Evolutionary conservation across 2,329 filamentous ascomycete genomes (phyloP).

Genomic region (Cladosporium sp.): DNA sequence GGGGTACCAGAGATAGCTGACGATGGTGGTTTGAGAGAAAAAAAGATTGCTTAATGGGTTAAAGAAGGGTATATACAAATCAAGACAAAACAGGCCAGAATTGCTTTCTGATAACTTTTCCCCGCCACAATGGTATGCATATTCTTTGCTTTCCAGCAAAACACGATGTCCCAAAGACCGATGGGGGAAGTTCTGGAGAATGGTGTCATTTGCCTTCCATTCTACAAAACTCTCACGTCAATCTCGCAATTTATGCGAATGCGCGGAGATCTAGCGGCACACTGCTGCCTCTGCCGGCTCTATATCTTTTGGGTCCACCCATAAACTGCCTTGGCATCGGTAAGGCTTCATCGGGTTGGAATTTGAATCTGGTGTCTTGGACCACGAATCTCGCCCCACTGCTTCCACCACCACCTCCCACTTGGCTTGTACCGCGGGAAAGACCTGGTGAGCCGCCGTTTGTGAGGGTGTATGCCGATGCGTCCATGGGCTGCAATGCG

Average conservation of each 20-base stretch:
- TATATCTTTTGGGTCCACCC: slow-evolving; percentile 75
- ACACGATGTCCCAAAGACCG: background rate
- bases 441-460: slow-evolving; percentile 16
- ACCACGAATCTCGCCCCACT: slow-evolving; percentile 52
- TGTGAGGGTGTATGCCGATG: slow-evolving; percentile 20
- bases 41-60: background rate
- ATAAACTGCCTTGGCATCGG: slow-evolving; percentile 83
- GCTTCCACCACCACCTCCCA: background rate
- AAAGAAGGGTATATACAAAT: background rate
- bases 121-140: background rate
- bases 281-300: slow-evolving; percentile 89
- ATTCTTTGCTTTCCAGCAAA: background rate
- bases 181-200: background rate
- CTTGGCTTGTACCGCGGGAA: slow-evolving; percentile 4
- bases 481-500: slow-evolving; percentile 21
- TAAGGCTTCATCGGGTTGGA: slow-evolving; percentile 77
- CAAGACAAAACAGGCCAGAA: background rate
- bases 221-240: background rate
- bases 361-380: slow-evolving; percentile 81
- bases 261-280: slow-evolving; percentile 82
- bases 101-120: background rate
- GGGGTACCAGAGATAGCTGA: background rate
- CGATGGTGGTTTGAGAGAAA: background rate
- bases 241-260: slow-evolving; percentile 44
- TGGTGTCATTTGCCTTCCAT: background rate